These are phyloP conservation scores for Trichoderma polysporum DNA, from an alignment of 2,329 filamentous ascomycete genomes.

Conservation along the genomic window DNA sequence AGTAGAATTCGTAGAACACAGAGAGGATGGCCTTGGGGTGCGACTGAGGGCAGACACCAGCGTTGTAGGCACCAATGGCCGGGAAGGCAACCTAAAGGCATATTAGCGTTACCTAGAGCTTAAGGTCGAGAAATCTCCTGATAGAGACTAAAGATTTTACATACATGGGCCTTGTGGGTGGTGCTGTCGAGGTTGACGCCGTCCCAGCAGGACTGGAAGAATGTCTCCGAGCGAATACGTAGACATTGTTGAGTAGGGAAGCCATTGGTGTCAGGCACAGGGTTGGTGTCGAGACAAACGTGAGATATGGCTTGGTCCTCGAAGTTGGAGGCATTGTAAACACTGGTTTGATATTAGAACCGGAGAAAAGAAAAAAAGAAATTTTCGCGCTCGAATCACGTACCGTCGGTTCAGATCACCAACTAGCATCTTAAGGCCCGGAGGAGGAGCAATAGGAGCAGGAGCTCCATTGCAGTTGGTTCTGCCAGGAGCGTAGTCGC, in stretches of 20 bases:
- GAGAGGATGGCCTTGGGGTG: slow-evolving; percentile 47
- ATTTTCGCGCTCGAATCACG: neutral
- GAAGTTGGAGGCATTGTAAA: slow-evolving; percentile 44
- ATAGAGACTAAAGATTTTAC: neutral
- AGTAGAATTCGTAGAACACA: slow-evolving; percentile 48
- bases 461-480: slow-evolving; percentile 25
- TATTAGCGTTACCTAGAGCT: neutral
- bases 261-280: slow-evolving; percentile 40
- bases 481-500: slow-evolving; percentile 30
- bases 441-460: slow-evolving; percentile 56
- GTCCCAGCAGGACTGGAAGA: slow-evolving; percentile 64
- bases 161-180: slow-evolving; percentile 47
- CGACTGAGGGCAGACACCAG: slow-evolving; percentile 25
- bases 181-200: slow-evolving; percentile 54
- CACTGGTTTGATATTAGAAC: slow-evolving; percentile 26
- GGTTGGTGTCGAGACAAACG: slow-evolving; percentile 50
- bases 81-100: slow-evolving; percentile 31
- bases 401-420: slow-evolving; percentile 53
- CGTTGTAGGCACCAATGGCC: slow-evolving; percentile 22
- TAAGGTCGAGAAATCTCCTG: neutral
- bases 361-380: neutral
- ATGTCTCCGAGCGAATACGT: slow-evolving; percentile 53
- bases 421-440: slow-evolving; percentile 64
- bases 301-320: slow-evolving; percentile 54
- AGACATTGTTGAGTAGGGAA: slow-evolving; percentile 54